Percentiles rank a stretch among this genome's conserved stretches.
Evolutionary conservation across 2,329 filamentous ascomycete genomes (phyloP).

Genomic region (Cladosporium cucumerinum): DNA sequence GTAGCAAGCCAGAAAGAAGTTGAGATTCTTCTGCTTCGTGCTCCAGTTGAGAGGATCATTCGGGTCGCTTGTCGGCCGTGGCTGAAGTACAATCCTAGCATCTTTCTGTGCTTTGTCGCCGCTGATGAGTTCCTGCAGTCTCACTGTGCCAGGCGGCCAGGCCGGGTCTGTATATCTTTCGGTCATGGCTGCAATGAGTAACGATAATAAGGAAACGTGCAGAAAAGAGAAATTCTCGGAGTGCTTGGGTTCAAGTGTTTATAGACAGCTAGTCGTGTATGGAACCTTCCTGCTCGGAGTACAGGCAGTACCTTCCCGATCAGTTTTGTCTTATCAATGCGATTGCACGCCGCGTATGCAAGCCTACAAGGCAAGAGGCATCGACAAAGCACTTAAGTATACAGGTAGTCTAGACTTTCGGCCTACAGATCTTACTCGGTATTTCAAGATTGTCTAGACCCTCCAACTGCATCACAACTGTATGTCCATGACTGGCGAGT

Average conservation of each 20-base stretch:
- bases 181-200: neutral
- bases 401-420: neutral
- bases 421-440: neutral
- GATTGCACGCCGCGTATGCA: neutral
- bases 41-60: constrained; percentile 48
- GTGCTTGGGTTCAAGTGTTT: neutral
- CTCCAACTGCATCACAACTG: neutral
- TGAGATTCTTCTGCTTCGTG: constrained; percentile 39
- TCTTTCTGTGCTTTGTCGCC: constrained; percentile 18
- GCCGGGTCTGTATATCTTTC: constrained; percentile 28
- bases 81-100: constrained; percentile 36
- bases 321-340: neutral
- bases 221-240: neutral
- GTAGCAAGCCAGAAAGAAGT: constrained; percentile 42
- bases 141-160: constrained; percentile 31
- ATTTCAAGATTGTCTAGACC: neutral
- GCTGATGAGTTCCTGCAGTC: constrained; percentile 24
- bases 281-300: neutral
- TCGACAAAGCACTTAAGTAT: neutral
- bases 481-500: neutral
- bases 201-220: neutral
- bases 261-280: neutral
- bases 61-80: constrained; percentile 37
- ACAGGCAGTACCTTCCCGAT: constrained; percentile 2
- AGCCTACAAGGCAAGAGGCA: neutral